phyloP scores from a whole-genome alignment of 2,329 filamentous ascomycete species.

The Claviceps pusilla region DNA sequence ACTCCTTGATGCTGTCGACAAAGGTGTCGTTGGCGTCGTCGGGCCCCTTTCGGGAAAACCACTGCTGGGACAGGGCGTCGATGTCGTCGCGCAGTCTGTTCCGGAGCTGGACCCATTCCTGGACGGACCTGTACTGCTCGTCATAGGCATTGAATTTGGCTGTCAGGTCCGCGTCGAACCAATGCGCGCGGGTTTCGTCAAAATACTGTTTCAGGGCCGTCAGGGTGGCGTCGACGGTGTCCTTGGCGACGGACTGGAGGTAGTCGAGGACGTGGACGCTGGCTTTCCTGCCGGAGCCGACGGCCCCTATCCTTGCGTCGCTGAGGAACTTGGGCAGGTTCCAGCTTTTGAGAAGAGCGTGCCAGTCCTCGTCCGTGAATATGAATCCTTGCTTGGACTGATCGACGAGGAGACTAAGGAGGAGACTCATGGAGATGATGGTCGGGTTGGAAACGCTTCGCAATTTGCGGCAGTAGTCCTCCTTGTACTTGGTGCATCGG shows the following conservation, averaged over 20 bases:
- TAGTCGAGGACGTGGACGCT: neutral
- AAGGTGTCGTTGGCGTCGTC: constrained; percentile 8
- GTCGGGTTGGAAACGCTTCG: constrained; percentile 30
- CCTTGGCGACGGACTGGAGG: neutral
- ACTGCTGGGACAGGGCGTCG: constrained; percentile 13
- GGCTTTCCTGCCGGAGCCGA: neutral
- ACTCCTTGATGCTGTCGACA: constrained; percentile 15
- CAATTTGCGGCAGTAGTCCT: constrained; percentile 44
- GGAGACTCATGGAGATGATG: constrained; percentile 34
- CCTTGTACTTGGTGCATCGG: constrained; percentile 47
- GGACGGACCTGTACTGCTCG: neutral
- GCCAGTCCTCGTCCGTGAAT: constrained; percentile 31
- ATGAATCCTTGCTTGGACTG: constrained; percentile 38
- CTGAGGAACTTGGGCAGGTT: constrained; percentile 7
- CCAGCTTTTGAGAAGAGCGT: constrained; percentile 16
- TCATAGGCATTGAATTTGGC: neutral
- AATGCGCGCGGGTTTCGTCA: neutral
- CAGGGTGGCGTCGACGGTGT: neutral
- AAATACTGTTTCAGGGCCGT: neutral
- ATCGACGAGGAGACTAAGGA: constrained; percentile 42
- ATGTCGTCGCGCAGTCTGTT: constrained; percentile 15
- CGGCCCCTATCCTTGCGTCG: neutral
- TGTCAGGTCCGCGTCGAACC: neutral
- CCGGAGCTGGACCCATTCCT: constrained; percentile 16
- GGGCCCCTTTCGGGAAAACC: constrained; percentile 13